A percentile compares a stretch with the other conserved stretches of the same genome.
Conservation (phyloP, 2,329 filamentous ascomycete genomes). For the Colletotrichum liaoningense region DNA sequence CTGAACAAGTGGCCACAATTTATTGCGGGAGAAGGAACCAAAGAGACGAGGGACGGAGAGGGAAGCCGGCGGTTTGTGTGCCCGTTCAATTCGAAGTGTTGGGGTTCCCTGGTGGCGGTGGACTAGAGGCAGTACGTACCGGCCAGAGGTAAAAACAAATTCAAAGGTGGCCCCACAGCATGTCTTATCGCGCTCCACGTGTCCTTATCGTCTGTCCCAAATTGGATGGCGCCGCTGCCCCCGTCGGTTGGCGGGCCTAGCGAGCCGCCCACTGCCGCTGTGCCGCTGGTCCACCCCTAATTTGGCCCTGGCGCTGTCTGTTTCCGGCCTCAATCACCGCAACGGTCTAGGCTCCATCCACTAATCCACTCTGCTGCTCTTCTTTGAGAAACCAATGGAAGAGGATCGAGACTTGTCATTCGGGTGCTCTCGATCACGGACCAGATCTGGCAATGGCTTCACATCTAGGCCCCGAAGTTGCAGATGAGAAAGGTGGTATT, state of each 20-base stretch:
- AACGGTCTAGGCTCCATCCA: not conserved
- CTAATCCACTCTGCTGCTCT: not conserved
- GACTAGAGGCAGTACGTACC: not conserved
- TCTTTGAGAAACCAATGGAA: not conserved
- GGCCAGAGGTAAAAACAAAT: slow-evolving; percentile 13
- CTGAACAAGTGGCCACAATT: not conserved
- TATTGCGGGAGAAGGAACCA: not conserved
- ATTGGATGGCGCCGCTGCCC: slow-evolving; percentile 12
- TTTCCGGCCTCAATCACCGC: not conserved
- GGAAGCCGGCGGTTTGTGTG: too few relatives aligned
- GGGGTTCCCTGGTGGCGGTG: too few relatives aligned
- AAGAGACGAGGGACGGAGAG: not conserved
- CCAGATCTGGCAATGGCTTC: not conserved
- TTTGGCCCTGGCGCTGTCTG: not conserved
- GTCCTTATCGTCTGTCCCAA: slow-evolving; percentile 28
- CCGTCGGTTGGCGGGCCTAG: slow-evolving; percentile 24
- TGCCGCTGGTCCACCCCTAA: slow-evolving; percentile 10
- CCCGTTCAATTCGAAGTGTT: too few relatives aligned
- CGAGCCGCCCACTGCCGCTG: slow-evolving; percentile 14
- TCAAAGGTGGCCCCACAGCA: not conserved
- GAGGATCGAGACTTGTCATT: too few relatives aligned
- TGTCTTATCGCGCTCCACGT: slow-evolving; percentile 33
- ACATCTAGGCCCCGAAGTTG: too few relatives aligned
- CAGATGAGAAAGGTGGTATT: too few relatives aligned
- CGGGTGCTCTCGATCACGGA: too few relatives aligned